Evolutionary conservation across 1,284 basidiomycete species (phyloP), one percentile per base, ranked within the genome.

Genomic region (Heliocybe sulcata): DNA sequence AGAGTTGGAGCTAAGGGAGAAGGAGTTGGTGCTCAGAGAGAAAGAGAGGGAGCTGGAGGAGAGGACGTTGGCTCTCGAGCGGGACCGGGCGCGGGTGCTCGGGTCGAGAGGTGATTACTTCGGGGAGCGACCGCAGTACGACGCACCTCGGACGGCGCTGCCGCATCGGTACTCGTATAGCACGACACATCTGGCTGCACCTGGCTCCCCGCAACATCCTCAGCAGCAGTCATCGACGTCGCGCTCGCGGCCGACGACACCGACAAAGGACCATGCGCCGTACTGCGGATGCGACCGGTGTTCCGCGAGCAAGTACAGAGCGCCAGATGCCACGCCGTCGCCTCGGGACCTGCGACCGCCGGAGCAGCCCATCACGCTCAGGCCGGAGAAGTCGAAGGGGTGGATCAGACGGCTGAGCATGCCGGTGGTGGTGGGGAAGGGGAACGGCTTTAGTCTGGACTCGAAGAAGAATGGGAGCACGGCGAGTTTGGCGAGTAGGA

Each of bases 321-420:
- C 52, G 6, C 57, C 55, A 16, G 58, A 70, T 16, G 63, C 57
- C 20, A 59, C 65, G 16, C 65, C 69, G 1, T 69, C 71, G 2
- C 67, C 69, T 16, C 67, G 63, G 50, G 72, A 72, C 59, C 64
- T 72, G 19, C 74, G 74, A 20, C 74, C 76, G 12, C 72, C 72
- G 2, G 72, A 71, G 45, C 68, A 73, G 22, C 74, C 76, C 0
- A 72, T 74, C 45, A 56, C 62, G 11, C 65, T 77, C 23, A 76
- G 75, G 11, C 72, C 69, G 23, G 79, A 83, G 60, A 86, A 84
- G 60, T 76, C 81, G 9, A 85, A 79, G 60, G 79, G 84, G 0
- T 90, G 88, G 87, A 87, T 90, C 59, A 71, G 85, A 35, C 72
- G 87, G 54, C 65, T 90, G 56, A 90, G 87, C 61, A 87, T 90